Evolutionary conservation across 1,284 basidiomycete species (phyloP).

Genomic region (Fistulinella staudtii): DNA sequence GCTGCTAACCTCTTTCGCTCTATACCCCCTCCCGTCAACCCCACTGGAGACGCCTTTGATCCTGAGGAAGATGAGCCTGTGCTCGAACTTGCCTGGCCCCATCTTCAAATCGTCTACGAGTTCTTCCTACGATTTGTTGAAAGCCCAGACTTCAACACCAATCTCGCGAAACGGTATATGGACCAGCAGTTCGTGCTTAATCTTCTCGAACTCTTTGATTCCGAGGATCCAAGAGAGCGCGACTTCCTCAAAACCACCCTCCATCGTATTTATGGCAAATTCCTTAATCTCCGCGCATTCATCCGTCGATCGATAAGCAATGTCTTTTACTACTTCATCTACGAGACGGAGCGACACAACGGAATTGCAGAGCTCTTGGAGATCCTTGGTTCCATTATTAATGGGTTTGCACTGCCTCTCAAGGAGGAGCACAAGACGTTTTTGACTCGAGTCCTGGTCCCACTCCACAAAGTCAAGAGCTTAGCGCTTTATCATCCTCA

Average conservation of each 20-base stretch:
- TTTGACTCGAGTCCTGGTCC: constrained; percentile 93
- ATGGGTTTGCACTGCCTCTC: constrained; percentile 96
- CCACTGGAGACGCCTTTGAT: constrained; percentile 96
- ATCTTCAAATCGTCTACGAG: constrained; percentile 99
- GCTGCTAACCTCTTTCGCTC: constrained; percentile 97
- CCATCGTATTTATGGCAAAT: constrained; percentile 99
- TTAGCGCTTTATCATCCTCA: constrained; percentile 97
- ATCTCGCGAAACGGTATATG: constrained; percentile 96
- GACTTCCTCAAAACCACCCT: constrained; percentile 99
- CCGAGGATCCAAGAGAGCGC: constrained; percentile 97
- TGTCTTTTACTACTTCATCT: constrained; percentile 99
- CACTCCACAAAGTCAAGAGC: constrained; percentile 97
- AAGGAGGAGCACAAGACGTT: constrained; percentile 99
- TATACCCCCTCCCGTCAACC: constrained; percentile 99
- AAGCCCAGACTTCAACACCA: constrained; percentile 97
- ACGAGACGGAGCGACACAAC: constrained; percentile 98
- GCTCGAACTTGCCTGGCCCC: constrained; percentile 98
- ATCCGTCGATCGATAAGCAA: constrained; percentile 99
- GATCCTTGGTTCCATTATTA: constrained; percentile 99
- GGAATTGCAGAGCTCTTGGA: constrained; percentile 98
- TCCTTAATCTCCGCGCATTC: constrained; percentile 97
- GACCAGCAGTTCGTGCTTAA: constrained; percentile 96
- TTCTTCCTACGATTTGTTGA: constrained; percentile 99
- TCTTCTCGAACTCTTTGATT: constrained; percentile 97
- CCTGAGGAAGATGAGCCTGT: constrained; percentile 99